Evolutionary conservation across 1,284 basidiomycete species (phyloP), one percentile per base, ranked within the genome.

Genomic region (Ganoderma sp.): DNA sequence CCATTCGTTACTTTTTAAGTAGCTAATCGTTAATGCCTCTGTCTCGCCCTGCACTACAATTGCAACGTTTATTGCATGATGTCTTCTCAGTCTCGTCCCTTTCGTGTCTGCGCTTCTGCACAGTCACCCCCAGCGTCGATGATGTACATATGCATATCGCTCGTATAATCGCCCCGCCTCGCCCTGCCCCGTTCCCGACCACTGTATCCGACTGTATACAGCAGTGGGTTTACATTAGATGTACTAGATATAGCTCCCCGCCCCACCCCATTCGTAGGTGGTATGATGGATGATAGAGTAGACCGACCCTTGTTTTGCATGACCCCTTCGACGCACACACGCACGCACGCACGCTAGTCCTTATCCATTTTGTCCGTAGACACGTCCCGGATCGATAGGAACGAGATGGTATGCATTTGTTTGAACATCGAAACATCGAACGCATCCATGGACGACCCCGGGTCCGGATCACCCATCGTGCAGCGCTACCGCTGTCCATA

Each of bases 21-120:
- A 69, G 70, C 65, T 71, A 69, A 71, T 71, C 4, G 45, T 66
- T 71, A 71, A 71, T 71, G n/a, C 15, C 54, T 39, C 37, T 39
- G 7, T 10, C 37, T 39, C 10, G 37, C 32, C 8, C 10, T 48
- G 42, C 41, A 42, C 43, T 19, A 19, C 34, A 39, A 25, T 64
- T 43, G 25, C 56, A 39, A 63, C 22, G 28, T 28, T 6, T 10
- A 32, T 32, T 32, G 32, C 32, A 32, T 32, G 32, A 32, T 32
- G 32, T 32, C 3, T 37, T 48, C 7, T n/a, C 14, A n/a, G 19
- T 45, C 43, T 45, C 42, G 12, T 17, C 28, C 25, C 34, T 25
- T 15, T 52, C 45, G 15, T 12, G 7, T 0, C 6, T 58, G 14
- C 15, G 2, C 42, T 45, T 8, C 43, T 32, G 56, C 39, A 37